A percentile compares a stretch with the other conserved stretches of the same genome.
Evolutionary conservation across 1,284 basidiomycete species (phyloP).

Genomic region (Apiotrichum siamense): DNA sequence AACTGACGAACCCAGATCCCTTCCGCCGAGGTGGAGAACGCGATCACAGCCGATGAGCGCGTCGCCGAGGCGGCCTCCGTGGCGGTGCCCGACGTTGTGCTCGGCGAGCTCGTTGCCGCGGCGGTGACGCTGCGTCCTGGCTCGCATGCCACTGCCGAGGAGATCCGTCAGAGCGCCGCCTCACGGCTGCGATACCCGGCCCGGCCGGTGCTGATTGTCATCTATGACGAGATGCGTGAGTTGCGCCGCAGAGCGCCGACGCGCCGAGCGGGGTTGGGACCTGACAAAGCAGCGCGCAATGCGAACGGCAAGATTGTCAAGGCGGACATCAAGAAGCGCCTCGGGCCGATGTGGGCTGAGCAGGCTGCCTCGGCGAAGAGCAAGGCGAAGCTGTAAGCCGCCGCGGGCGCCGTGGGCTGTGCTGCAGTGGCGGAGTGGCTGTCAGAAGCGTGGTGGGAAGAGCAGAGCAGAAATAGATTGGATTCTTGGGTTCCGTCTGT

Average conservation of each 20-base stretch:
- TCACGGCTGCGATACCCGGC: conserved; percentile 8
- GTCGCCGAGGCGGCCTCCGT: conserved; percentile 32
- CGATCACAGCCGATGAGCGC: conserved; percentile 23
- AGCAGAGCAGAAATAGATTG: too few species aligned
- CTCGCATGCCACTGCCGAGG: not conserved
- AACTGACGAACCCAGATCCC: too few species aligned
- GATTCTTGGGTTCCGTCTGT: too few species aligned
- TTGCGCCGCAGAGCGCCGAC: not conserved
- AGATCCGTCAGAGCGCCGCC: not conserved
- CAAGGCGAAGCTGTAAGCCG: too few species aligned
- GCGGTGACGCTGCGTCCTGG: conserved; percentile 22
- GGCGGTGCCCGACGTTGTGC: conserved; percentile 24
- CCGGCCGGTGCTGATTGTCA: conserved; percentile 4
- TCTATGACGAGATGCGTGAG: conserved; percentile 10
- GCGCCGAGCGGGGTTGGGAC: too few species aligned
- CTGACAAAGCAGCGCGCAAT: conserved; percentile 4
- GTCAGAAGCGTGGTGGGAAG: too few species aligned
- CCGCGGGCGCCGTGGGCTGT: too few species aligned
- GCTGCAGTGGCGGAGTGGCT: too few species aligned
- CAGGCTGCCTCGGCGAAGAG: too few species aligned
- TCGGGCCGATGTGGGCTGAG: conserved; percentile 3
- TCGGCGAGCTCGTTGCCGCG: conserved; percentile 36
- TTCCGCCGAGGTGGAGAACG: conserved; percentile 36
- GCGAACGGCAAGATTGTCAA: conserved; percentile 18
- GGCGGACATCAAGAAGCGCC: conserved; percentile 11